phyloP scores from a whole-genome alignment of 176 grass and related monocot genomes.

The Aegilops sharonensis region DNA sequence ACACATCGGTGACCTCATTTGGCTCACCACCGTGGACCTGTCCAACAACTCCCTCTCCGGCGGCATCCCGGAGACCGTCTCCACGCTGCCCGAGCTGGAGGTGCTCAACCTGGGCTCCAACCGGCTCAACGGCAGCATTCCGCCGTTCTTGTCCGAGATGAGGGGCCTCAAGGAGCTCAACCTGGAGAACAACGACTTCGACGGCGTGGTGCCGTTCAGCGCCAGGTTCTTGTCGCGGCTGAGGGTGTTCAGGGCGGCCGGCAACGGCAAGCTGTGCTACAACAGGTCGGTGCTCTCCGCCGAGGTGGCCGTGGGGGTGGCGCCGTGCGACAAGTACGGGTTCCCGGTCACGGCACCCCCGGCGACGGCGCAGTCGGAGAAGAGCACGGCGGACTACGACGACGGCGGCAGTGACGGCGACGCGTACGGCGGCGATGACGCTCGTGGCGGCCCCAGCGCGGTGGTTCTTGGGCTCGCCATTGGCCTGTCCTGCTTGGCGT shows the following conservation, averaged over 20 bases:
- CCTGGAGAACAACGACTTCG: slow-evolving; percentile 89
- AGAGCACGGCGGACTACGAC: slow-evolving; percentile 50
- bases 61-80: slow-evolving; percentile 58
- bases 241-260: slow-evolving; percentile 62
- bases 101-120: slow-evolving; percentile 87
- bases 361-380: slow-evolving; percentile 49
- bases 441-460: slow-evolving; percentile 57
- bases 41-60: slow-evolving; percentile 77
- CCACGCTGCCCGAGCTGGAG: slow-evolving; percentile 68
- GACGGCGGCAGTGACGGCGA: slow-evolving; percentile 38
- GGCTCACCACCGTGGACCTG: slow-evolving; percentile 54
- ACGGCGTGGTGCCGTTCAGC: slow-evolving; percentile 78
- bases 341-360: slow-evolving; percentile 66
- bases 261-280: slow-evolving; percentile 90
- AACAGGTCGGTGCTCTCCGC: slow-evolving; percentile 66
- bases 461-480: slow-evolving; percentile 91
- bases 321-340: slow-evolving; percentile 88
- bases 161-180: slow-evolving; percentile 57
- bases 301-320: slow-evolving; percentile 70
- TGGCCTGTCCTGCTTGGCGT: slow-evolving; percentile 80
- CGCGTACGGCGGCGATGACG: slow-evolving; percentile 7
- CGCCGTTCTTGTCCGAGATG: slow-evolving; percentile 57
- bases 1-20: slow-evolving; percentile 71
- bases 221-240: slow-evolving; percentile 63
- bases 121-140: slow-evolving; percentile 86